Base-by-base conservation (phyloP, 192 early-diverging fungal species). In the Umbelopsis sp. region DNA sequence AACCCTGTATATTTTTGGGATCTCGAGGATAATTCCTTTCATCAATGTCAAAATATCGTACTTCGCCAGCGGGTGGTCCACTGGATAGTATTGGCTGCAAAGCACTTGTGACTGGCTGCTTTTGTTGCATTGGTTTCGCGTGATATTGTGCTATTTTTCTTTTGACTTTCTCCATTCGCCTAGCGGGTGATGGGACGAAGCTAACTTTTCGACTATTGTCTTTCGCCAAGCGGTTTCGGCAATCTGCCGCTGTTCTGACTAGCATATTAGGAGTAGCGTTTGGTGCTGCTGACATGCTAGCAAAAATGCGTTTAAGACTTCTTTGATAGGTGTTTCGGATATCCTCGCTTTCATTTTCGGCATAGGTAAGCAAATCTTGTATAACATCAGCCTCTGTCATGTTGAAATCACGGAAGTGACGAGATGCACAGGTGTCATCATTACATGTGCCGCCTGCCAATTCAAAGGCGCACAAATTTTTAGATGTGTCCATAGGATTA, bases 381-480 rank as follows among this genome's bases (percentile, higher is more conserved):
- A 61, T 61, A 35, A 61, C 30, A 35, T 61, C 55, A 2, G 25
- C 33, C 4, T 16, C 23, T 18, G 67, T 37, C 46, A 69, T 48
- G 8, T 69, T 48, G 27, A 69, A 69, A 15, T 69, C 49, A 22
- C 49, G 30, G 37, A 69, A 69, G 27, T 69, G 67, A 9, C 51
- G 67, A 33, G 67, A 69, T 4, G 25, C 46, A 23, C 67, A 69
- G 1, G 67, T 52, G n/a, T 69, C 67, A 51, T 69, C 67, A 7
- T 69, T 69, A 35, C 67, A 69, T n/a, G 48, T 69, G 5, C 67
- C 67, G 33, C 67, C 67, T 6, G 67, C 48, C 15, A 52, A 33
- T 13, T 69, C 67, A 41, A 69, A 69, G 8, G 51, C 30, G 27
- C 67, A 69, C 25, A 69, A 7, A 21, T 52, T 49, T 30, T 21